phyloP scores from a whole-genome alignment of 768 basidiomycete species.

The Strobilomyces dryophilus region DNA sequence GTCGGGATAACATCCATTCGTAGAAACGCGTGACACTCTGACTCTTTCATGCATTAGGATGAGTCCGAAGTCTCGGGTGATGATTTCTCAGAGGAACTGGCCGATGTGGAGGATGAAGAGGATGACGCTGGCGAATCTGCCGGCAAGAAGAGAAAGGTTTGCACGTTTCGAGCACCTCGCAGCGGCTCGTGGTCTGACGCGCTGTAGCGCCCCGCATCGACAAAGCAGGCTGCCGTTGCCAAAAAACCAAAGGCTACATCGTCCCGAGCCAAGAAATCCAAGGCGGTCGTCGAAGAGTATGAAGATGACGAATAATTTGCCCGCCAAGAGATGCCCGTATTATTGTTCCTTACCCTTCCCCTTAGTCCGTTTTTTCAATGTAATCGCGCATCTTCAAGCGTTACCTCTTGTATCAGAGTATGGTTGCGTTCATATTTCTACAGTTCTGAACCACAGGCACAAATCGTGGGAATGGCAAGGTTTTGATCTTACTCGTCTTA shows the following conservation, averaged over 20 bases:
- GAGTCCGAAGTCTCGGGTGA: constrained; percentile 43
- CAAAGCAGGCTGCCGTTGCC: constrained; percentile 43
- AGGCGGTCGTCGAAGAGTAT: constrained; percentile 45
- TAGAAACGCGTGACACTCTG: background rate
- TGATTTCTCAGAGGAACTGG: constrained; percentile 43
- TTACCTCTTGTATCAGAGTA: constrained; percentile 4
- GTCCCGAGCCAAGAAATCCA: constrained; percentile 38
- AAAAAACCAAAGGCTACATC: constrained; percentile 34
- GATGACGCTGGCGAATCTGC: constrained; percentile 35
- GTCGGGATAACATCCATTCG: constrained; percentile 16
- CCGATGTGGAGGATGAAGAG: constrained; percentile 45
- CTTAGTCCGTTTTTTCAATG: constrained; percentile 1
- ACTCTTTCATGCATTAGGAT: constrained; percentile 12
- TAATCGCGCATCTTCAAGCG: constrained; percentile 6
- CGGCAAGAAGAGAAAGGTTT: constrained; percentile 71
- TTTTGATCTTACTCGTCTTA: too few species aligned
- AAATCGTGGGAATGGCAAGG: too few species aligned
- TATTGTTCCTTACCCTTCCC: background rate
- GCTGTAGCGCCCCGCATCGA: constrained; percentile 37
- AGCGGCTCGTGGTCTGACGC: constrained; percentile 1
- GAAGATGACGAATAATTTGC: constrained; percentile 27
- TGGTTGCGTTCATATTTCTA: background rate
- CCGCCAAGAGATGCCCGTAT: constrained; percentile 4
- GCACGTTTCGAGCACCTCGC: background rate
- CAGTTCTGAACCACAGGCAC: too few species aligned